phyloP scores from a whole-genome alignment of 257 asterid species.

The Fraxinus excelsior region DNA sequence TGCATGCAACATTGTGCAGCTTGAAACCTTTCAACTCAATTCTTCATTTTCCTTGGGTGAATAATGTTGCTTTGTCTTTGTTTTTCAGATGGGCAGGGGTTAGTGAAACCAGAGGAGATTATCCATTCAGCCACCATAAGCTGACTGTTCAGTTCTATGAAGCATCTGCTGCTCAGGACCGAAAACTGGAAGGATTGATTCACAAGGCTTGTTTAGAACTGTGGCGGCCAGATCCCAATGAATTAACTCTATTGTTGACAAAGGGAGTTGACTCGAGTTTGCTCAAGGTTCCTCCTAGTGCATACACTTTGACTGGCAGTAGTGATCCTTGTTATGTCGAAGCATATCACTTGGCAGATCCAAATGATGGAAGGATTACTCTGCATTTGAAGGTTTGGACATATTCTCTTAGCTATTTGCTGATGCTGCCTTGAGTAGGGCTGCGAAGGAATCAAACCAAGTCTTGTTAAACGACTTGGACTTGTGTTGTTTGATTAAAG shows the following conservation, averaged over 20 bases:
- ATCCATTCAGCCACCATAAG: slow-evolving; percentile 94
- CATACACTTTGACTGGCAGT: slow-evolving; percentile 78
- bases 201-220: slow-evolving; percentile 89
- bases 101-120: slow-evolving; percentile 81
- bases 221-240: slow-evolving; percentile 93
- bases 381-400: slow-evolving; percentile 76
- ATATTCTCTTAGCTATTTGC: slow-evolving; percentile 22
- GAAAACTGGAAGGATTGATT: slow-evolving; percentile 83
- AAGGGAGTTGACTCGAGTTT: slow-evolving; percentile 66
- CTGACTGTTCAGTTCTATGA: slow-evolving; percentile 89
- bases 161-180: slow-evolving; percentile 86
- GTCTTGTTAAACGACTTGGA: neutral
- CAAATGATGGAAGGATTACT: slow-evolving; percentile 84
- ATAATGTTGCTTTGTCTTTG: slow-evolving; percentile 27
- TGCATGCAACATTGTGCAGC: slow-evolving; percentile 2
- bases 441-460: neutral
- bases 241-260: slow-evolving; percentile 65
- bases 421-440: slow-evolving; percentile 8
- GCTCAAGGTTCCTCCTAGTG: slow-evolving; percentile 78
- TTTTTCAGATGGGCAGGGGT: slow-evolving; percentile 79
- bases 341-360: slow-evolving; percentile 87
- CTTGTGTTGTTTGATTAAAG: slow-evolving; percentile 11
- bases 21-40: neutral
- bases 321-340: slow-evolving; percentile 96
- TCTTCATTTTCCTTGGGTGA: slow-evolving; percentile 7